Evolutionary conservation across 192 early-diverging fungal genomes (phyloP), one percentile per base, ranked within the genome.

Genomic region (Thoreauomyces humboldtii): DNA sequence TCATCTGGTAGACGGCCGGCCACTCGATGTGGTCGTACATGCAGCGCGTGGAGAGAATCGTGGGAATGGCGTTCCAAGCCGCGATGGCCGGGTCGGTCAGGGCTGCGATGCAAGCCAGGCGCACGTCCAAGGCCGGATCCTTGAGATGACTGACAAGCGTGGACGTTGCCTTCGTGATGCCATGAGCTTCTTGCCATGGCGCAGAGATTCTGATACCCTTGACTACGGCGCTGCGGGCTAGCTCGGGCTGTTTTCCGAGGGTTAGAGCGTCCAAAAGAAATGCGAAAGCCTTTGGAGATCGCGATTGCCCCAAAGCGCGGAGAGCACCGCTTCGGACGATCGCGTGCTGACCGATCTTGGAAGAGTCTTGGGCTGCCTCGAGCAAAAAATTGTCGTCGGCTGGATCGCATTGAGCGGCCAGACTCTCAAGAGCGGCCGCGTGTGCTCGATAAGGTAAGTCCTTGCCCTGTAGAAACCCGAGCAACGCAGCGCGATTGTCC

Each of bases 361-460:
- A 36, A n/a, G 63, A 51, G 44, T 75, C 72, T 27, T 75, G 48
- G 2, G 73, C 67, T 32, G 73, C 71, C 12, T 58, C 36, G 1
- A 83, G 37, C 21, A 83, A 63, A 36, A 73, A 71, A 0, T 33
- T 43, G 2, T 72, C 29, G 52, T 83, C 81, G 42, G 70, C 71
- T 4, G 74, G 71, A 57, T 81, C 61, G n/a, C 63, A 59, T 59
- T 83, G 81, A n/a, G 51, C 27, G 19, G 70, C 81, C 9, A 83
- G 61, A 41, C 67, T 68, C 7, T 53, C 46, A 14, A 77, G 61
- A 5, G 69, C 76, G 1, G 47, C n/a, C 29, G 31, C 59, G 27
- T 61, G 63, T 11, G 75, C 69, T 17, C 67, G 25, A 21, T 63
- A 47, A 5, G 61, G 34, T 47, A 63, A 34, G 5, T 22, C 28